phyloP scores from a whole-genome alignment of 2,329 filamentous ascomycete species.

The Fusarium dimerum region DNA sequence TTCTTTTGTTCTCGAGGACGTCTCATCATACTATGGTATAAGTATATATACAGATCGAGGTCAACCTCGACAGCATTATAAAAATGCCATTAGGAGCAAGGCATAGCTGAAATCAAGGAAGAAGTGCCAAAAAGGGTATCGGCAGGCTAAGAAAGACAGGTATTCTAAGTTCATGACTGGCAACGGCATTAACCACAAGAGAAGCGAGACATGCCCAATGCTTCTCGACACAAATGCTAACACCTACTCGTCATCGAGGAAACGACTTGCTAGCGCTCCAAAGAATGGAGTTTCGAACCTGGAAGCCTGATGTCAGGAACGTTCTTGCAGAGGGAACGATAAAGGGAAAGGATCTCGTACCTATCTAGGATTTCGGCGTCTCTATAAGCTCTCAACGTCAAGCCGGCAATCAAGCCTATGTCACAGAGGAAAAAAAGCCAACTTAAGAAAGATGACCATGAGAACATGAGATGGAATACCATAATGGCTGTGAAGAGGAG shows the following conservation, averaged over 20 bases:
- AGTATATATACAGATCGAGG: too few relatives aligned
- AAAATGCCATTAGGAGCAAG: background rate
- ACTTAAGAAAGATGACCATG: conserved; percentile 79
- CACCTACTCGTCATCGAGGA: conserved; percentile 77
- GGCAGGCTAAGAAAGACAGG: conserved; percentile 8
- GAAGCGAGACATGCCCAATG: background rate
- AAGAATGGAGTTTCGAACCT: conserved; percentile 88
- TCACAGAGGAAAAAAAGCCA: conserved; percentile 82
- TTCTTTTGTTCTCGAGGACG: too few relatives aligned
- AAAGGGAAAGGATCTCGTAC: conserved; percentile 38
- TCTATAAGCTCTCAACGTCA: conserved; percentile 78
- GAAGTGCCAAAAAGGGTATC: background rate
- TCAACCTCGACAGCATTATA: background rate
- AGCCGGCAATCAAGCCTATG: conserved; percentile 71
- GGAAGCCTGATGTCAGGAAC: conserved; percentile 1
- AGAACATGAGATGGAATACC: conserved; percentile 81
- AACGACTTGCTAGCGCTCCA: conserved; percentile 80
- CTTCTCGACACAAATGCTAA: background rate
- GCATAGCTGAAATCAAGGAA: background rate
- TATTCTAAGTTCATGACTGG: conserved; percentile 12
- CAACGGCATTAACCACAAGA: conserved; percentile 1
- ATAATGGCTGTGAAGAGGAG: conserved; percentile 76
- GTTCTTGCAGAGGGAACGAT: background rate
- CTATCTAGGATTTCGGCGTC: conserved; percentile 72
- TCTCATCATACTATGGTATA: too few relatives aligned